phyloP scores from a whole-genome alignment of 2,329 filamentous ascomycete genomes.

The Penicillium sp. region DNA sequence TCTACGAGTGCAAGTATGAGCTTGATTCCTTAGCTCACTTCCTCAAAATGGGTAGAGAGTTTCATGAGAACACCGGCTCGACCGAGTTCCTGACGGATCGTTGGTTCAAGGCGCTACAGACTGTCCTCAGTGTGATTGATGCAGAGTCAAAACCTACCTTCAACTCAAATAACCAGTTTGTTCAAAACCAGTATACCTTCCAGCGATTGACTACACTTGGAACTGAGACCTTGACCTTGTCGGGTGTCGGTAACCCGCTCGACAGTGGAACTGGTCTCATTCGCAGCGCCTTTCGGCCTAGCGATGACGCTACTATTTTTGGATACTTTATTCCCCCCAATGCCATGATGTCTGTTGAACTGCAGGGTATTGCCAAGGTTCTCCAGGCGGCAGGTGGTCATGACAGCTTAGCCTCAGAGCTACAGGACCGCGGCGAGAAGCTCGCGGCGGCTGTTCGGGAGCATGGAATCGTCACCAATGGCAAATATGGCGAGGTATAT shows the following conservation, averaged over 20 bases:
- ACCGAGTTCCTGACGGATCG: conserved; percentile 74
- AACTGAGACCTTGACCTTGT: conserved; percentile 84
- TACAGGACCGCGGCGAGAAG: conserved; percentile 58
- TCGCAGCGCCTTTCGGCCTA: conserved; percentile 88
- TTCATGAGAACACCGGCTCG: conserved; percentile 75
- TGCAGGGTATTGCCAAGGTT: conserved; percentile 70
- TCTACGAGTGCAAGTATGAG: conserved; percentile 99
- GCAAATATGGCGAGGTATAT: conserved; percentile 58
- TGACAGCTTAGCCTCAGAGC: conserved; percentile 47
- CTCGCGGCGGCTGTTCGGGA: conserved; percentile 80
- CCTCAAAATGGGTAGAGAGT: conserved; percentile 80
- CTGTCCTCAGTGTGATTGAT: conserved; percentile 69
- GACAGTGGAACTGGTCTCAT: conserved; percentile 81
- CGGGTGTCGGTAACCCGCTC: conserved; percentile 86
- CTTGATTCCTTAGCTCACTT: conserved; percentile 94
- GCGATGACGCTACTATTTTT: conserved; percentile 90
- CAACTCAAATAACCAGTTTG: conserved; percentile 64
- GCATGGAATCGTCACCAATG: conserved; percentile 65
- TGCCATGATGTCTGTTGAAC: conserved; percentile 90
- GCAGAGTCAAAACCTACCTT: conserved; percentile 83
- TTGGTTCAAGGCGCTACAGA: conserved; percentile 77
- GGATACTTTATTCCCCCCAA: conserved; percentile 95
- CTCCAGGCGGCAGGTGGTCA: conserved; percentile 62
- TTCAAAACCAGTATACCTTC: conserved; percentile 81
- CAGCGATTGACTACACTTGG: conserved; percentile 74